Base-by-base conservation (phyloP, 176 grass and related monocot species). In the Thinopyrum elongatum region DNA sequence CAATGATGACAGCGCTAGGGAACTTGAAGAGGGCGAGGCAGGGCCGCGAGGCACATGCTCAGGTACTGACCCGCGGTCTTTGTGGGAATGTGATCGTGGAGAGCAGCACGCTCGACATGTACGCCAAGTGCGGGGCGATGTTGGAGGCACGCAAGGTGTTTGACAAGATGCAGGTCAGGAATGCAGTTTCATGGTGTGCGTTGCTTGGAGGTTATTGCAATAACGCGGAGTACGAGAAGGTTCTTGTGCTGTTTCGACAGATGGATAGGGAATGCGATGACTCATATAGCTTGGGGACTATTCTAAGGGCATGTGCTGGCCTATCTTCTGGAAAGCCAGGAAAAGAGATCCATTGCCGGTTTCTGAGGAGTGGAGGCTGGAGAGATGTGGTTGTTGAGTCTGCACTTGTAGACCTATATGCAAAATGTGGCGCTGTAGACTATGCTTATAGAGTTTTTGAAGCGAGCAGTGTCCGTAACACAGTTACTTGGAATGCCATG, bases 401-500 rank as follows among this genome's bases (percentile, higher is more conserved):
- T 14, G 93, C 93, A 31, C 87, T 98, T 49, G 83, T 98, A 3
- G 95, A 98, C 70, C 81, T 95, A 8, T 98, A 95, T 78, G 87
- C 93, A 31, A 93, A 98, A 98, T 95, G 93, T 81, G 95, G 93
- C 25, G 85, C 61, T 8, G 71, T 93, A 83, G 86, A 93, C n/a
- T 95, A 98, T 29, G 93, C 91, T 0, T 78, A 49, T 77, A 78
- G 58, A 70, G 74, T 93, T 71, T 98, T 98, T 83, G 21, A 82
- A 76, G 90, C 46, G 21, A 93, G 92, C 78, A 62, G 74, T 6
- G 63, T 87, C 9, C 90, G 88, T 78, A 90, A 95, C 51, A 87
- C 65, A 44, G 91, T 95, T 62, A 93, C 95, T 72, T 98, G 91
- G 95, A 98, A 98, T 87, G 82, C 95, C 63, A 95, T 98, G 95